phyloP scores from a whole-genome alignment of 2,329 filamentous ascomycete genomes.

The Diplocarpon mali region DNA sequence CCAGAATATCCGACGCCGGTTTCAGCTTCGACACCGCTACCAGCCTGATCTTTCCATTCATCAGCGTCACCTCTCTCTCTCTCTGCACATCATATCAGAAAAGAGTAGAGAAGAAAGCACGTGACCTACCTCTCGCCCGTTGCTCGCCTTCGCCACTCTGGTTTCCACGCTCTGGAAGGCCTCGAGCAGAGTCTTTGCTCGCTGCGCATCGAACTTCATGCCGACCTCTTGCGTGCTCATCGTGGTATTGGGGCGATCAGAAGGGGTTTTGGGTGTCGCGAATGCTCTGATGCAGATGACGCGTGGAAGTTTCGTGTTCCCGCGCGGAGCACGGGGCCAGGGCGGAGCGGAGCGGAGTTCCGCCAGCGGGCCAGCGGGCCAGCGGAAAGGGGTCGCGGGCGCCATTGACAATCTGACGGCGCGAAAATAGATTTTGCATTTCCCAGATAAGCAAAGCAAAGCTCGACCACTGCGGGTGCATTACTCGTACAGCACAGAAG shows the following conservation, averaged over 20 bases:
- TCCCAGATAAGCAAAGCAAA: too few species aligned
- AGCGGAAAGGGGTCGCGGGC: too few species aligned
- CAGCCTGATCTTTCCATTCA: constrained; percentile 53
- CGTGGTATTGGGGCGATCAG: not conserved
- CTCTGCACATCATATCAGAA: not conserved
- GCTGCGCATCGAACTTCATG: constrained; percentile 51
- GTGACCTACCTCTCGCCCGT: constrained; percentile 41
- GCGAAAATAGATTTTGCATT: too few species aligned
- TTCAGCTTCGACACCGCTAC: constrained; percentile 97
- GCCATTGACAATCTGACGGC: too few species aligned
- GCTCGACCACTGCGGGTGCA: too few species aligned
- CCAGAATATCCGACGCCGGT: constrained; percentile 80
- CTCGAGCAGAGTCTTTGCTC: constrained; percentile 50
- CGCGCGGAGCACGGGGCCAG: too few species aligned
- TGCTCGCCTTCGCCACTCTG: constrained; percentile 42
- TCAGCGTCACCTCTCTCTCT: constrained; percentile 3
- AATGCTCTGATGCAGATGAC: not conserved
- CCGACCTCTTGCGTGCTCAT: constrained; percentile 3
- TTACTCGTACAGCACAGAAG: too few species aligned
- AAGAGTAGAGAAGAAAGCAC: not conserved
- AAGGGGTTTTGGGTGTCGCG: not conserved
- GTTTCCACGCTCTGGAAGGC: constrained; percentile 51
- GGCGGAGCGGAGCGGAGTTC: too few species aligned
- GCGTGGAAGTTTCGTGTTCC: not conserved
- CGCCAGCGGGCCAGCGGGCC: too few species aligned